These are phyloP conservation scores for Xylariales sp. DNA, from an alignment of 2,329 filamentous ascomycete genomes.

Conservation along the genomic window DNA sequence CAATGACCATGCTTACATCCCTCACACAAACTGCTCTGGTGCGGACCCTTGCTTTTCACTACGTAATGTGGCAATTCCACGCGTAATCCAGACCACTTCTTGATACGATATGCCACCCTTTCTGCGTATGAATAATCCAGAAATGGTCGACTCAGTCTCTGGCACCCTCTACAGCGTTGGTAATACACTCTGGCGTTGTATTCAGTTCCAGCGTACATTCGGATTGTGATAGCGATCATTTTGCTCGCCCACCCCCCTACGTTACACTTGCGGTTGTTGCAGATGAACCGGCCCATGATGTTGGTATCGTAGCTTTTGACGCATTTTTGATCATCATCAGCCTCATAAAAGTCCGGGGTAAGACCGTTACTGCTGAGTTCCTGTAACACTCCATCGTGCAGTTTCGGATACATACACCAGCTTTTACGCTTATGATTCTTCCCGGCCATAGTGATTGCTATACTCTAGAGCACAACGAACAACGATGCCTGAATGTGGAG, in stretches of 20 bases:
- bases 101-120: constrained; percentile 30
- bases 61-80: constrained; percentile 11
- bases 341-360: constrained; percentile 18
- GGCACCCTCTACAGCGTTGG: constrained; percentile 30
- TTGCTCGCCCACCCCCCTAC: constrained; percentile 27
- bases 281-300: constrained; percentile 30
- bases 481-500: too few relatives aligned
- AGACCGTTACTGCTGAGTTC: constrained; percentile 2
- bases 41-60: constrained; percentile 13
- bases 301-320: constrained; percentile 21
- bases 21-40: constrained; percentile 27
- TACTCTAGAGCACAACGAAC: too few relatives aligned
- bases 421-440: background rate
- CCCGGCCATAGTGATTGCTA: background rate
- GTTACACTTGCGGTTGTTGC: constrained; percentile 22
- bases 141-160: constrained; percentile 19
- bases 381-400: constrained; percentile 7
- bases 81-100: constrained; percentile 28
- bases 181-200: constrained; percentile 35
- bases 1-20: constrained; percentile 32
- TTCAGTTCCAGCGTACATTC: constrained; percentile 19
- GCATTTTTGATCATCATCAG: constrained; percentile 11
- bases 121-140: constrained; percentile 30
- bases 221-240: constrained; percentile 29
- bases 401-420: constrained; percentile 7